A percentile compares a stretch with the other conserved stretches of the same genome.
These are phyloP conservation scores for Salinomyces thailandicus DNA, from an alignment of 2,329 filamentous ascomycete genomes.

Conservation along the genomic window DNA sequence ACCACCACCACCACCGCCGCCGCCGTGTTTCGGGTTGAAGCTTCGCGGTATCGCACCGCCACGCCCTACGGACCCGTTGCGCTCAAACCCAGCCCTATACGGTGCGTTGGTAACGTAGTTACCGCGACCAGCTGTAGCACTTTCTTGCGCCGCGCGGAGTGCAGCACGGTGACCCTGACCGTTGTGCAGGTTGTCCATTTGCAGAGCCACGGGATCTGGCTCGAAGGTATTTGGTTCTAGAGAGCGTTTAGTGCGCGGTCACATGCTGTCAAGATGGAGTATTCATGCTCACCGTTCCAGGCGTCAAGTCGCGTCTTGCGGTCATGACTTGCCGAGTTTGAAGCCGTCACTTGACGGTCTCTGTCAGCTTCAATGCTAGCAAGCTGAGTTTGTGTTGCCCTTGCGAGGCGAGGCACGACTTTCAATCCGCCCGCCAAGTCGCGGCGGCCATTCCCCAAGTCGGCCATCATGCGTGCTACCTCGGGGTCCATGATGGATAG, in stretches of 20 bases:
- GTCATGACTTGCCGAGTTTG: background rate
- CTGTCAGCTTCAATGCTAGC: slow-evolving; percentile 2
- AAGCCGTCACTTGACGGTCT: background rate
- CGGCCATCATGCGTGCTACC: slow-evolving; percentile 15
- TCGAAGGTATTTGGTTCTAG: slow-evolving; percentile 5
- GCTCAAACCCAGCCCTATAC: too few species aligned
- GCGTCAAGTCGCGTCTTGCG: background rate
- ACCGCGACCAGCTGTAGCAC: too few species aligned
- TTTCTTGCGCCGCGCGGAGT: slow-evolving; percentile 3
- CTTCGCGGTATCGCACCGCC: background rate
- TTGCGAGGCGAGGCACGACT: background rate
- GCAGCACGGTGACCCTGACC: slow-evolving; percentile 14
- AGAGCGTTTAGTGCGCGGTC: background rate
- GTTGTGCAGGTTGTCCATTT: slow-evolving; percentile 7
- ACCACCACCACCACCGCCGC: background rate
- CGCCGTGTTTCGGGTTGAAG: background rate
- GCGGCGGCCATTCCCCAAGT: slow-evolving; percentile 14
- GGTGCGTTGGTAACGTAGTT: too few species aligned
- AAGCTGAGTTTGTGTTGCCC: background rate
- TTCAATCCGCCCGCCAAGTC: slow-evolving; percentile 7
- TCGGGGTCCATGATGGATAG: slow-evolving; percentile 10
- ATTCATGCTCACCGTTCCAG: slow-evolving; percentile 4
- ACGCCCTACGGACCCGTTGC: background rate
- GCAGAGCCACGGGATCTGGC: slow-evolving; percentile 5
- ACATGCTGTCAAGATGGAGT: too few species aligned